Conservation (phyloP, 208 protist genomes). For the Wallacemonas collosoma region DNA sequence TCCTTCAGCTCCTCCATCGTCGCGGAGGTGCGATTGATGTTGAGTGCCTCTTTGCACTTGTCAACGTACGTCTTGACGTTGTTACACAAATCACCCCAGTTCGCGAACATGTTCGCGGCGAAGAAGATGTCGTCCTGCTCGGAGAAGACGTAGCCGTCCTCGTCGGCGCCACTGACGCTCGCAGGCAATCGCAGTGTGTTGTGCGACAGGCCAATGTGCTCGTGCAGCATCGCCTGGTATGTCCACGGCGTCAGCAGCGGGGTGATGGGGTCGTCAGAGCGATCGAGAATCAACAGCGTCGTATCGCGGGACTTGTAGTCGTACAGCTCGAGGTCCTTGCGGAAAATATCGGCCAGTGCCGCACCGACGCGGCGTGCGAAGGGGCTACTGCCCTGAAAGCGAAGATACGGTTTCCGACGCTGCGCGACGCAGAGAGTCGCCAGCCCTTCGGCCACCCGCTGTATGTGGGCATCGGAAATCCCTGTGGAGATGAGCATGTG, state of each 20-base stretch:
- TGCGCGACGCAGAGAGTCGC: conserved; percentile 79
- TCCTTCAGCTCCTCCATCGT: conserved; percentile 90
- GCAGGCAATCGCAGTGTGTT: conserved; percentile 84
- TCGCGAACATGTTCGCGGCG: conserved; percentile 93
- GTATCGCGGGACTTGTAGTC: conserved; percentile 76
- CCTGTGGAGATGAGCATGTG: conserved; percentile 41
- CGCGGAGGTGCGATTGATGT: conserved; percentile 78
- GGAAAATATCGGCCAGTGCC: conserved; percentile 70
- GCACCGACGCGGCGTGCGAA: conserved; percentile 67
- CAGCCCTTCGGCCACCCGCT: conserved; percentile 69
- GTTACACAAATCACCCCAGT: conserved; percentile 98
- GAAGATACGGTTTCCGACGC: conserved; percentile 63
- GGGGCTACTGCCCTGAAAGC: conserved; percentile 68
- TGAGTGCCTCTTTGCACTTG: conserved; percentile 86
- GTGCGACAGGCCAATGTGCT: conserved; percentile 95
- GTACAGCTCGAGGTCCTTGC: conserved; percentile 86
- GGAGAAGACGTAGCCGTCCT: conserved; percentile 86
- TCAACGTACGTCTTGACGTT: conserved; percentile 95
- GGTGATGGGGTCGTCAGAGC: conserved; percentile 94
- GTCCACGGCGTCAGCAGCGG: conserved; percentile 98
- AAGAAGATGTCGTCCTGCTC: conserved; percentile 96
- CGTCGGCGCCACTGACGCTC: conserved; percentile 37
- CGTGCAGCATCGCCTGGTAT: conserved; percentile 99
- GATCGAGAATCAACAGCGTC: conserved; percentile 81
- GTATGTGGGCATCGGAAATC: conserved; percentile 33